Base-by-base conservation (phyloP, 1,284 basidiomycete genomes). In the Apiotrichum mycotoxinovorans region DNA sequence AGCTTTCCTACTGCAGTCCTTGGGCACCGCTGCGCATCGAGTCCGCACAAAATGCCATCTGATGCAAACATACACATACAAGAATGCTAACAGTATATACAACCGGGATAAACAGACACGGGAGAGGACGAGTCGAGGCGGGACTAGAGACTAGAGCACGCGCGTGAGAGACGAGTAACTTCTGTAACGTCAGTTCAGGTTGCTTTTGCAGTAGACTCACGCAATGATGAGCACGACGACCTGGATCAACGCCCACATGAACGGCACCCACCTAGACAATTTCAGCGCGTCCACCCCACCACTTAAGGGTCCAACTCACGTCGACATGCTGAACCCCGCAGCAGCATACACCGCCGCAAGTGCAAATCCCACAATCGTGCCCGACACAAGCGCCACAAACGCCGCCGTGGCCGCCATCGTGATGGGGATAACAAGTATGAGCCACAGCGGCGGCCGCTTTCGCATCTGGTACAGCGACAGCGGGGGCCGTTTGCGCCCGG, bases 231-330 rank as follows among this genome's bases (percentile, higher is more conserved):
- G 82, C 35, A 88, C 78, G 22, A 87, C 75, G 30, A 85, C 84
- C 64, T 87, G 85, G 57, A 89, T 82, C 30, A 87, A 70, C 9
- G 84, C 87, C 78, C 87, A 84, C 27, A 90, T 67, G 66, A 91
- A 88, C 7, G 89, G 89, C 47, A 91, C 81, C 88, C 89, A 91
- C 52, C 87, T 89, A 41, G 30, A n/a, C n/a, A n/a, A n/a, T n/a
- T n/a, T n/a, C n/a, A n/a, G n/a, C n/a, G n/a, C n/a, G n/a, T n/a
- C n/a, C n/a, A n/a, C n/a, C n/a, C n/a, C n/a, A n/a, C n/a, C n/a
- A n/a, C n/a, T n/a, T n/a, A n/a, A n/a, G n/a, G n/a, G n/a, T n/a
- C n/a, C n/a, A n/a, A 81, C 86, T 66, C 70, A 90, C 85, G 89
- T 91, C 14, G 87, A 89, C 83, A 92, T 86, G 61, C 84, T 82